phyloP scores from a whole-genome alignment of 306 rosid species.

The Cucumis melo region DNA sequence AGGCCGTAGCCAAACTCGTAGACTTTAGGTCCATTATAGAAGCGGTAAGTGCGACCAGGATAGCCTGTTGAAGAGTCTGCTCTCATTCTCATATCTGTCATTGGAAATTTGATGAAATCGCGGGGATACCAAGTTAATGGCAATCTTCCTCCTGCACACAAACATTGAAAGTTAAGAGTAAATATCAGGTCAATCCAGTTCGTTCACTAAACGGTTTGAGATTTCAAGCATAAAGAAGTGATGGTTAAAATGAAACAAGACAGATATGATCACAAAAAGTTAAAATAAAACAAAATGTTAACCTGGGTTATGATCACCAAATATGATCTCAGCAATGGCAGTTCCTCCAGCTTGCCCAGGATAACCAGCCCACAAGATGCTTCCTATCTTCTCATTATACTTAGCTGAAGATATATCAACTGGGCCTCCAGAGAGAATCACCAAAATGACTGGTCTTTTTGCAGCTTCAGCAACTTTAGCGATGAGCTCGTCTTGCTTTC shows the following conservation, averaged over 20 bases:
- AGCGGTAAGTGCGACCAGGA: conserved; percentile 76
- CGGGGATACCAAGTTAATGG: conserved; percentile 85
- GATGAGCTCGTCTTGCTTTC: conserved; percentile 60
- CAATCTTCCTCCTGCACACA: conserved; percentile 66
- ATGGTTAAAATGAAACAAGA: background rate
- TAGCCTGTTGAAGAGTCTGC: conserved; percentile 46
- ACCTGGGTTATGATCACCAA: conserved; percentile 96
- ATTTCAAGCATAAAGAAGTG: background rate
- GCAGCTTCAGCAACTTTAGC: conserved; percentile 53
- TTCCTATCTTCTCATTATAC: conserved; percentile 41
- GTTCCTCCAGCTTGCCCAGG: conserved; percentile 76
- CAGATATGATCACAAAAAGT: no score
- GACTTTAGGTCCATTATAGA: conserved; percentile 60
- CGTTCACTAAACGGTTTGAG: background rate
- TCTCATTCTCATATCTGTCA: conserved; percentile 99
- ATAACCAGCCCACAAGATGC: conserved; percentile 97
- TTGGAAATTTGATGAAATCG: conserved; percentile 50
- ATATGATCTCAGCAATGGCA: conserved; percentile 70
- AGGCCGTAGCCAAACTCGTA: conserved; percentile 79
- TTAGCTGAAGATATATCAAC: conserved; percentile 66
- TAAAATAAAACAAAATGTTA: background rate
- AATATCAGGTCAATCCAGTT: background rate
- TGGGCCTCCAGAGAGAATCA: conserved; percentile 78
- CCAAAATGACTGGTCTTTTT: conserved; percentile 55
- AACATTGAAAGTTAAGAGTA: background rate